These are phyloP conservation scores for Borovskyia barvae DNA, from an alignment of 208 protist genomes.

Conservation along the genomic window DNA sequence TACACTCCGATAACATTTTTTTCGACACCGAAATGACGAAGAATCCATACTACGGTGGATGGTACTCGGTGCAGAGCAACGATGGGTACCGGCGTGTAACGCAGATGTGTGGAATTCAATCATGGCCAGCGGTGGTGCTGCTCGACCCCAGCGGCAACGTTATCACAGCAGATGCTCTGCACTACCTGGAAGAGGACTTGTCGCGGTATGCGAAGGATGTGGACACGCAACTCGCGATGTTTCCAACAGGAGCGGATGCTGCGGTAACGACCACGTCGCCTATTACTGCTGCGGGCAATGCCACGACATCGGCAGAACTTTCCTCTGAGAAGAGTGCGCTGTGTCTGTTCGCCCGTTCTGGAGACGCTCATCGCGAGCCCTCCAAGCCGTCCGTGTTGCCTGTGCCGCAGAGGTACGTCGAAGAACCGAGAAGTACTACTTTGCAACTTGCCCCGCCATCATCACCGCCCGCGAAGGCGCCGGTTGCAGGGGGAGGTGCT, in stretches of 20 bases:
- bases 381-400: too few species aligned
- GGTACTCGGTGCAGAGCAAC: constrained; percentile 58
- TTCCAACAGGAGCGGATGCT: too few species aligned
- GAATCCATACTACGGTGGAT: constrained; percentile 63
- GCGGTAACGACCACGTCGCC: not conserved
- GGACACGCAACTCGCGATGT: not conserved
- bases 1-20: constrained; percentile 25
- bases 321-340: too few species aligned
- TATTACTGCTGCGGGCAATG: not conserved
- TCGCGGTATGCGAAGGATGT: constrained; percentile 19
- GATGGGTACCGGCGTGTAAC: constrained; percentile 58
- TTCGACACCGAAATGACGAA: constrained; percentile 36
- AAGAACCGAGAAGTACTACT: too few species aligned
- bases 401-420: too few species aligned
- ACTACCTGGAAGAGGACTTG: constrained; percentile 61
- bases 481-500: too few species aligned
- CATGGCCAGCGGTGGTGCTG: constrained; percentile 65
- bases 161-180: constrained; percentile 40
- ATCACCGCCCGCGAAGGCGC: too few species aligned
- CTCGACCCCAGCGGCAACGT: constrained; percentile 55
- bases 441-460: too few species aligned
- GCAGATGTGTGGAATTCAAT: constrained; percentile 33
- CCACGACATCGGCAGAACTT: not conserved
- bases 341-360: too few species aligned
- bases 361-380: too few species aligned